phyloP scores from a whole-genome alignment of 129 eudicot species.

The Pittosporum tobira region DNA sequence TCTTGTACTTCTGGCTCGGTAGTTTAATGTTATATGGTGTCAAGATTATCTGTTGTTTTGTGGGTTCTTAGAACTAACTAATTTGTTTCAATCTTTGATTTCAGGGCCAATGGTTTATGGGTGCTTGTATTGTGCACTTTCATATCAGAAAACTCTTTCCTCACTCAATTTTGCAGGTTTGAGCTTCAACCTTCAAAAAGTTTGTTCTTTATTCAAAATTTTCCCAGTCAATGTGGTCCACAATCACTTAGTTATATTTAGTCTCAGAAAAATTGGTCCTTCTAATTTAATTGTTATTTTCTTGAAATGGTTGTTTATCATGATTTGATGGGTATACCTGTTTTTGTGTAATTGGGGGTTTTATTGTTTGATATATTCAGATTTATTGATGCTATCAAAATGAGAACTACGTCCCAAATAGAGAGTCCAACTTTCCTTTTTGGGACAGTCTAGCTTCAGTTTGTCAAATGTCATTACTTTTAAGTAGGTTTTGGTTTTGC shows the following conservation, averaged over 20 bases:
- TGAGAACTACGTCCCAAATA: neutral
- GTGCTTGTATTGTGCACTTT: slow-evolving; percentile 79
- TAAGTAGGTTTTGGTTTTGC: neutral
- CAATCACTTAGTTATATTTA: no score
- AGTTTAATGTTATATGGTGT: no score
- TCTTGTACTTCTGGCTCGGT: neutral
- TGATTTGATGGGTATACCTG: neutral
- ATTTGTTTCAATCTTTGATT: neutral
- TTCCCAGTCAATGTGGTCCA: no score
- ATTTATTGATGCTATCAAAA: no score
- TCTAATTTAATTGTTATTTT: no score
- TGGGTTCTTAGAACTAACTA: no score
- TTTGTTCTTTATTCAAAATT: no score
- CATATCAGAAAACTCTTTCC: slow-evolving; percentile 75
- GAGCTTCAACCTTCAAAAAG: neutral
- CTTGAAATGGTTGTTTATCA: neutral
- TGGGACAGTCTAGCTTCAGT: no score
- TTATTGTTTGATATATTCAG: neutral
- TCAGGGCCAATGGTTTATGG: slow-evolving; percentile 98
- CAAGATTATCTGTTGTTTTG: no score
- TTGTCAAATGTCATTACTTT: neutral
- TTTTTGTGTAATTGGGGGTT: neutral
- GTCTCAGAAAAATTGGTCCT: no score
- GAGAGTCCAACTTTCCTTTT: neutral
- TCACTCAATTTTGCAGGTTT: slow-evolving; percentile 77